These are phyloP conservation scores for Microsporum audouinii DNA, from an alignment of 2,329 filamentous ascomycete genomes.

Conservation along the genomic window DNA sequence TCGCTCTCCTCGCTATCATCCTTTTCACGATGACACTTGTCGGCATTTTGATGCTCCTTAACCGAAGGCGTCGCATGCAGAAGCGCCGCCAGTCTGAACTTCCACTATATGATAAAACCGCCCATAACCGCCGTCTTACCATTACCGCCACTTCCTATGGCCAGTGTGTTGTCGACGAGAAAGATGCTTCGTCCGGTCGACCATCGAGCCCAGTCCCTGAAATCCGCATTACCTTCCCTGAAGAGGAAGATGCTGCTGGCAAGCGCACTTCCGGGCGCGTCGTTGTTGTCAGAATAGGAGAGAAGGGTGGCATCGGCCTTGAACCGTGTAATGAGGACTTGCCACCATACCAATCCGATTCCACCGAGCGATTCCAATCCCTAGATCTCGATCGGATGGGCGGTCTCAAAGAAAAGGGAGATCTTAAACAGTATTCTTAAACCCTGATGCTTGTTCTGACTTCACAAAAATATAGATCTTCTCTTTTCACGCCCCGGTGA, in stretches of 20 bases:
- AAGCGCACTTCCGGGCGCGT: constrained; percentile 75
- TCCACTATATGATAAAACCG: constrained; percentile 52
- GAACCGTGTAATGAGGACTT: constrained; percentile 72
- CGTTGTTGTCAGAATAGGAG: constrained; percentile 81
- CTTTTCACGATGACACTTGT: constrained; percentile 59
- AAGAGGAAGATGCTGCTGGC: constrained; percentile 70
- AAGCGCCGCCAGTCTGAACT: constrained; percentile 38
- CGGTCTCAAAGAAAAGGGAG: constrained; percentile 80
- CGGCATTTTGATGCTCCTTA: constrained; percentile 59
- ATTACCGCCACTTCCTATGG: constrained; percentile 50
- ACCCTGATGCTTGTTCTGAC: constrained; percentile 1
- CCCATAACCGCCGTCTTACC: constrained; percentile 47
- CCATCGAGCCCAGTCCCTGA: constrained; percentile 80
- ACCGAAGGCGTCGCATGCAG: constrained; percentile 49
- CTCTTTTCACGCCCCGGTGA: constrained; percentile 1
- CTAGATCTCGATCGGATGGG: constrained; percentile 92
- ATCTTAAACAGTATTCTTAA: constrained; percentile 27
- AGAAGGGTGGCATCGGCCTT: constrained; percentile 71
- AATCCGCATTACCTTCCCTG: constrained; percentile 96
- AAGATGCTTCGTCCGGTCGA: constrained; percentile 62
- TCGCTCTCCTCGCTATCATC: constrained; percentile 66
- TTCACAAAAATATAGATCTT: neutral
- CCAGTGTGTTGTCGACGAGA: constrained; percentile 67
- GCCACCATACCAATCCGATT: constrained; percentile 78
- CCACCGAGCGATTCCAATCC: constrained; percentile 71